phyloP scores from a whole-genome alignment of 495 filamentous ascomycete genomes.

The Talaromyces wortmannii region DNA sequence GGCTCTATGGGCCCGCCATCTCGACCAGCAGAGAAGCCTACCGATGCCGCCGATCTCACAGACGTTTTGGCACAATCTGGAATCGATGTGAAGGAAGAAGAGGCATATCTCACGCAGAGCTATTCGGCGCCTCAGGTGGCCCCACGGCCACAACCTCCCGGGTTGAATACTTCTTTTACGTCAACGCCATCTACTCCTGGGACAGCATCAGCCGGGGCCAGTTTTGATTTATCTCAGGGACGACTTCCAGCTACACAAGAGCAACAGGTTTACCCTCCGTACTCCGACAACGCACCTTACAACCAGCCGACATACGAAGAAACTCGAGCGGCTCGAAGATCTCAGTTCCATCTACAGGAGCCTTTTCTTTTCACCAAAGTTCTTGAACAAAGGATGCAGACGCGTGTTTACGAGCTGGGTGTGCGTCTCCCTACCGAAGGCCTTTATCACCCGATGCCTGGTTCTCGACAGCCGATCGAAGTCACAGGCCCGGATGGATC shows the following conservation, averaged over 20 bases:
- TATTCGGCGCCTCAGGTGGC: slow-evolving; percentile 46
- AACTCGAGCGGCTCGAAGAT: slow-evolving; percentile 32
- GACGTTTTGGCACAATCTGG: slow-evolving; percentile 75
- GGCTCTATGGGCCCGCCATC: slow-evolving; percentile 78
- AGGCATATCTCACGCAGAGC: slow-evolving; percentile 58
- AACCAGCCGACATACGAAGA: slow-evolving; percentile 37
- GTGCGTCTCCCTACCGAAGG: slow-evolving; percentile 58
- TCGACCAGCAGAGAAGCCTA: slow-evolving; percentile 59
- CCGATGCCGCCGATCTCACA: slow-evolving; percentile 63
- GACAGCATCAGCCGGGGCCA: slow-evolving; percentile 25
- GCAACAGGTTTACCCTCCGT: slow-evolving; percentile 22
- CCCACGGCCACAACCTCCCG: slow-evolving; percentile 32
- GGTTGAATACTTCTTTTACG: slow-evolving; percentile 33
- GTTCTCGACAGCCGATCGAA: slow-evolving; percentile 43
- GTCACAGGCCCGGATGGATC: slow-evolving; percentile 49
- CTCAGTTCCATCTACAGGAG: slow-evolving; percentile 50
- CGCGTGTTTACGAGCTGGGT: slow-evolving; percentile 43
- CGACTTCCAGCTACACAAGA: slow-evolving; percentile 26
- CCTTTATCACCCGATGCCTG: slow-evolving; percentile 47
- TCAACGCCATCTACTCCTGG: slow-evolving; percentile 35
- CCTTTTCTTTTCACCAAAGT: slow-evolving; percentile 51
- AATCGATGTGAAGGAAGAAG: slow-evolving; percentile 78
- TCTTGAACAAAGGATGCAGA: slow-evolving; percentile 38
- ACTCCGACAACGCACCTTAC: slow-evolving; percentile 19
- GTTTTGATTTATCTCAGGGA: slow-evolving; percentile 29